Evolutionary conservation across 148 eudicot species (phyloP), one percentile per base, ranked within the genome.

Genomic region (Rhododendron henanense): DNA sequence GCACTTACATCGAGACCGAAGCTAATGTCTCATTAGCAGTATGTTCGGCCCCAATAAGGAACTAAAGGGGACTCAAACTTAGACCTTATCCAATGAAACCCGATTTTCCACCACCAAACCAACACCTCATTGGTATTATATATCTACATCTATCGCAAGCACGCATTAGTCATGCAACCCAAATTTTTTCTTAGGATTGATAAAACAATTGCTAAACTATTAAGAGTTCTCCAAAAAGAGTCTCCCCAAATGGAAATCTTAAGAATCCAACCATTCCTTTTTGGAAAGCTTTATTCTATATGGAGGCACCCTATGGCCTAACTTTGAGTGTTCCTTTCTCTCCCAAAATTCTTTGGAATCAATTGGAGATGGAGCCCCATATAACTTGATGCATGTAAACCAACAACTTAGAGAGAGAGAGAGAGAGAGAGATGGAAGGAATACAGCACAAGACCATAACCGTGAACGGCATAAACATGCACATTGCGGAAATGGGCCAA

Each of bases 401-500:
- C 31, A 57, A 16, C 31, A 31, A 57, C 63, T 41, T 41, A 57
- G 86, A 41, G 81, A 39, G 28, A 41, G 81, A 39, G 81, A 39
- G 28, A 41, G 81, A 39, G 80, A 75, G 71, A 57, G 53, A 77
- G 35, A 85, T 85, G 84, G 84, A 85, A 21, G 84, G 41, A 4
- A 85, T 85, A 9, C 35, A 47, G 25, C 84, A 69, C 84, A 65
- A 55, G 31, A 80, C 67, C 10, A 14, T 85, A 37, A 2, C 18
- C 4, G 67, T 85, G 13, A 85, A 85, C 47, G 79, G 84, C 79
- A 67, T 85, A 18, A 80, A 48, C 84, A 85, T 85, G 79, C 87
- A 85, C 84, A 33, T 79, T 1, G 87, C 87, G 0, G 87, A 85
- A 53, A 10, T 67, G 13, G 87, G 87, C 11, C 81, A 63, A 47